A percentile compares a stretch with the other conserved stretches of the same genome.
These are phyloP conservation scores for Cryomyces minteri DNA, from an alignment of 495 filamentous ascomycete species.

Conservation along the genomic window DNA sequence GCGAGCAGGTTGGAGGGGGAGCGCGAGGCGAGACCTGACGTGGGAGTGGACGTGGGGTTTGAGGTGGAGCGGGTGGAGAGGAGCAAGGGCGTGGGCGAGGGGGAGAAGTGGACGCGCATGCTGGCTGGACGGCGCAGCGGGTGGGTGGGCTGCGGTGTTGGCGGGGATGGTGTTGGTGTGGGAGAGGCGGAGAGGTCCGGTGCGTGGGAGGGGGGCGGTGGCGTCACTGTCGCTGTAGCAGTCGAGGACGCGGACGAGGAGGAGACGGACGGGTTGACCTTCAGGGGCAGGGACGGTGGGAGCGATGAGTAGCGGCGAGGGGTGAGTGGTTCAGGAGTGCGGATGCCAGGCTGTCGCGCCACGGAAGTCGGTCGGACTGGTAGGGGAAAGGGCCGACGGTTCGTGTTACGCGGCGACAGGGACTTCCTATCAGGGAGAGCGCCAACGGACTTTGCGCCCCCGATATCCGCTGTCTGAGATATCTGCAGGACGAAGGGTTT, in stretches of 20 bases:
- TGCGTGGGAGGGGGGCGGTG: slow-evolving; percentile 1
- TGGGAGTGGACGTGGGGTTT: slow-evolving; percentile 5
- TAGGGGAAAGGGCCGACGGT: slow-evolving; percentile 4
- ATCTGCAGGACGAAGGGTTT: slow-evolving; percentile 87
- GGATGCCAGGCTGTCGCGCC: neutral
- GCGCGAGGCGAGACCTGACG: slow-evolving; percentile 16
- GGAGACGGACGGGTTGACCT: slow-evolving; percentile 6
- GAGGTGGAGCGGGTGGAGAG: slow-evolving; percentile 6
- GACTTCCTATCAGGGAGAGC: neutral
- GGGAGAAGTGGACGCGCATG: neutral
- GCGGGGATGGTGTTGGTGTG: slow-evolving; percentile 1
- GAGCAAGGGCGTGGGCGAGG: neutral
- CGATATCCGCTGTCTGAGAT: slow-evolving; percentile 50
- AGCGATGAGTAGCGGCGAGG: slow-evolving; percentile 1
- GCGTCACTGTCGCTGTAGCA: neutral
- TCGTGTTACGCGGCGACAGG: neutral
- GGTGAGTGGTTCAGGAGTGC: neutral
- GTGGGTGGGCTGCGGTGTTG: neutral
- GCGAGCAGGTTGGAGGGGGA: neutral
- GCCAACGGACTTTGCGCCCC: slow-evolving; percentile 25
- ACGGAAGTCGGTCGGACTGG: neutral
- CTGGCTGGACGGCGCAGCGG: neutral
- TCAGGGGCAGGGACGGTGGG: slow-evolving; percentile 5
- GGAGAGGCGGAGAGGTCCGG: slow-evolving; percentile 2
- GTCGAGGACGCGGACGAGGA: neutral